phyloP scores from a whole-genome alignment of 441 rosid species.

The Adansonia rubrostipa region DNA sequence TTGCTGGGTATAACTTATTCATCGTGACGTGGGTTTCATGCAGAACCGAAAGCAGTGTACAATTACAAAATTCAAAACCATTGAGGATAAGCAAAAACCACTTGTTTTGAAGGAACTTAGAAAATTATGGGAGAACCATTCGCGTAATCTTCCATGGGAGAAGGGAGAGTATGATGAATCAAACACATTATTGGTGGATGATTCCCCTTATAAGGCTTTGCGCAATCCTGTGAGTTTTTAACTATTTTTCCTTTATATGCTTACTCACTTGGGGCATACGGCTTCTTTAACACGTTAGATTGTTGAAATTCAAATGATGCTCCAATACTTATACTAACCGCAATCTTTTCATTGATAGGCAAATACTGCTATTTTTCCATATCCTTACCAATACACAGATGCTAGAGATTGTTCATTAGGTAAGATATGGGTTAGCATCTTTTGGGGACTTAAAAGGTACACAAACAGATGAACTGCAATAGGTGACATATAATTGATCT shows the following conservation, averaged over 20 bases:
- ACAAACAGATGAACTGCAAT: not conserved
- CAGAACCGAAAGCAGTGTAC: constrained; percentile 58
- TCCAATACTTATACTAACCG: constrained; percentile 14
- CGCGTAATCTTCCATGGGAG: constrained; percentile 36
- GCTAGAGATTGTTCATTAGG: constrained; percentile 57
- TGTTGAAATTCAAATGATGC: not conserved
- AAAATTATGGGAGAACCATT: constrained; percentile 53
- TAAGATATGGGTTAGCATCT: constrained; percentile 38
- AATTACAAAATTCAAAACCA: constrained; percentile 43
- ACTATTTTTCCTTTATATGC: not conserved
- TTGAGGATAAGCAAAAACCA: constrained; percentile 51
- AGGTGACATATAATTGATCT: not conserved
- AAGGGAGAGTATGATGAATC: constrained; percentile 57
- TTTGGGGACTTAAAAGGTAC: constrained; percentile 8
- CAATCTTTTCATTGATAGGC: constrained; percentile 43
- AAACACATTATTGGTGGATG: constrained; percentile 67
- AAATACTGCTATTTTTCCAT: constrained; percentile 62
- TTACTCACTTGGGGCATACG: not conserved
- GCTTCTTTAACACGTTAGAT: constrained; percentile 14
- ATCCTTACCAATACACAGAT: constrained; percentile 43
- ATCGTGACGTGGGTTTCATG: constrained; percentile 22
- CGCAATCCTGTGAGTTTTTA: constrained; percentile 57
- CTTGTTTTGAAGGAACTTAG: constrained; percentile 63
- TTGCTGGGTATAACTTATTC: constrained; percentile 12
- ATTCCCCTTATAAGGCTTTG: constrained; percentile 68